Evolutionary conservation across 164 flowering plant genomes (phyloP).

Genomic region (Pachysandra terminalis): DNA sequence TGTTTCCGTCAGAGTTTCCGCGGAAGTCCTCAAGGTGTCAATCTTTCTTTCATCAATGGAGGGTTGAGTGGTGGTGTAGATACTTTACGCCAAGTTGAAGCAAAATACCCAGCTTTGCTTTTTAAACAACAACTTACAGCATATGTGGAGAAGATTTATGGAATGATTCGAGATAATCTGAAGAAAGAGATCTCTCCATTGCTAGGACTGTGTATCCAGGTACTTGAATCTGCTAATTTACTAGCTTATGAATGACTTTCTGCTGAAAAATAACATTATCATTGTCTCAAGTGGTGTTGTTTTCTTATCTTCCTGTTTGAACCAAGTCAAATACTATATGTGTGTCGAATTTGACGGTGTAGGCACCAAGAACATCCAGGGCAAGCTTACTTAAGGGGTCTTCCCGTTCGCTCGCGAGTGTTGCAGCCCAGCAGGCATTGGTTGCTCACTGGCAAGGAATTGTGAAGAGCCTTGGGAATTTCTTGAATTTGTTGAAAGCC

Average conservation of each 20-base stretch:
- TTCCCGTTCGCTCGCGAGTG: slow-evolving; percentile 71
- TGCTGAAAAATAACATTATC: neutral
- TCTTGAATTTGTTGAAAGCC: slow-evolving; percentile 71
- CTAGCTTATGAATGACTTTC: neutral
- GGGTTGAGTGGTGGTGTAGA: slow-evolving; percentile 68
- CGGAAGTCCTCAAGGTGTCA: slow-evolving; percentile 87
- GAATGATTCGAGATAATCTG: slow-evolving; percentile 95
- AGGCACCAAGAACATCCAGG: slow-evolving; percentile 99
- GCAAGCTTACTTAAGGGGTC: slow-evolving; percentile 97
- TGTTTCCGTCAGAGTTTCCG: slow-evolving; percentile 90
- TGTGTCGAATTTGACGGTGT: slow-evolving; percentile 11
- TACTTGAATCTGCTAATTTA: slow-evolving; percentile 18
- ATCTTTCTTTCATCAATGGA: slow-evolving; percentile 67
- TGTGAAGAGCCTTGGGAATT: slow-evolving; percentile 85
- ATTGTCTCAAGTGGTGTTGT: neutral
- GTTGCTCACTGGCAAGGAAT: slow-evolving; percentile 99
- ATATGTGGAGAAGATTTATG: slow-evolving; percentile 96
- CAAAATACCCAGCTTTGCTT: slow-evolving; percentile 97
- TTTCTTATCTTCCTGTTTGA: neutral
- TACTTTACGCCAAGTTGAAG: slow-evolving; percentile 85
- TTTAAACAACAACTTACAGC: slow-evolving; percentile 99
- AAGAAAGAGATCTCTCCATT: slow-evolving; percentile 98
- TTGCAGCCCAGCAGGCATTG: slow-evolving; percentile 85
- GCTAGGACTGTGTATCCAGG: slow-evolving; percentile 98
- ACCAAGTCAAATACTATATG: neutral